A percentile compares a stretch with the other conserved stretches of the same genome.
Evolutionary conservation across 2,329 filamentous ascomycete genomes (phyloP).

Genomic region (Niveomyces coronatus): DNA sequence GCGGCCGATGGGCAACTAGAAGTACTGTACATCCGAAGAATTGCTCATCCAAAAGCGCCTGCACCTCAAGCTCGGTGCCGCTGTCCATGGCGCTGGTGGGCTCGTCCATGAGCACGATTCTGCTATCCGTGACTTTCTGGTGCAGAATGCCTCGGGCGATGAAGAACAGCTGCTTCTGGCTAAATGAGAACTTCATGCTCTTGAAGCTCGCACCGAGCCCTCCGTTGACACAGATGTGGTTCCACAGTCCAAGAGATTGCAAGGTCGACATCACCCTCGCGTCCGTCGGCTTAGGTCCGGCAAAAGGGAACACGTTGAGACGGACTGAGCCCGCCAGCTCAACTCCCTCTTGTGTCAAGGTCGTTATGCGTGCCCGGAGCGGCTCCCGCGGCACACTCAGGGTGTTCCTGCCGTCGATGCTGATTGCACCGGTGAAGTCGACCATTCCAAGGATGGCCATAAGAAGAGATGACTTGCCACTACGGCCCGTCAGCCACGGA

Average conservation of each 20-base stretch:
- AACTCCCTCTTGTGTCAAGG: conserved; percentile 18
- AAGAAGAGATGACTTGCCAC: conserved; percentile 5
- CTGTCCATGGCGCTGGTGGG: background rate
- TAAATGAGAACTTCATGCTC: background rate
- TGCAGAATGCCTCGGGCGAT: conserved; percentile 4
- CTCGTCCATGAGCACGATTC: conserved; percentile 6
- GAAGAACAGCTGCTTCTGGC: conserved; percentile 4
- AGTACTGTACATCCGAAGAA: conserved; percentile 2
- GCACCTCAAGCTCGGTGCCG: background rate
- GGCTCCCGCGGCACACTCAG: conserved; percentile 4
- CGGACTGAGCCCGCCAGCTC: background rate
- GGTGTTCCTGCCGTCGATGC: conserved; percentile 8
- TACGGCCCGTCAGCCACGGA: background rate
- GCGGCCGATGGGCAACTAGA: background rate
- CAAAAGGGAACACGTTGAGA: conserved; percentile 7
- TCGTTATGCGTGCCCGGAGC: conserved; percentile 18
- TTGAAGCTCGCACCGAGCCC: background rate
- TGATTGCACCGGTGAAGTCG: conserved; percentile 6
- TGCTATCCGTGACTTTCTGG: background rate
- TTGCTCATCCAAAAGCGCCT: background rate
- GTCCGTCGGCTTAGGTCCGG: background rate
- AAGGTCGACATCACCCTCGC: background rate
- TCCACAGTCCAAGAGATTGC: background rate
- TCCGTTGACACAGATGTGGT: conserved; percentile 28
- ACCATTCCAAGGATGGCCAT: background rate